Conservation (phyloP, 306 rosid genomes). For the Pyrus pyrifolia region DNA sequence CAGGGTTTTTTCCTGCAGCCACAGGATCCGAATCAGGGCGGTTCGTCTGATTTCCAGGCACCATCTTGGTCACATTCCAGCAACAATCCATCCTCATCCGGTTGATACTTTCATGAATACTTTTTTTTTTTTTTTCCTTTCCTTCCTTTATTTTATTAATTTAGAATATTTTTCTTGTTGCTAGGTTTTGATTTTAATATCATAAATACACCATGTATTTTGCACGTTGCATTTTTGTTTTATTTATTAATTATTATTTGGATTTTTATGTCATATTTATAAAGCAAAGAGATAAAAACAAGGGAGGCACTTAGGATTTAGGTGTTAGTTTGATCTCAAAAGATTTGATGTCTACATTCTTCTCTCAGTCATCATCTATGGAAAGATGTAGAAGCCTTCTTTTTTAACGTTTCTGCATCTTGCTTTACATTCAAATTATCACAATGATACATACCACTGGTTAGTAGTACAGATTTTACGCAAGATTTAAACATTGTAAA, state of each 20-base stretch:
- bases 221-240: not conserved
- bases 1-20: conserved; percentile 32
- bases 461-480: too few species aligned
- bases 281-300: not conserved
- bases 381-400: conserved; percentile 13
- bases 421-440: not conserved
- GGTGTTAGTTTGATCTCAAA: not conserved
- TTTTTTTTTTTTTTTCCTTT: not conserved
- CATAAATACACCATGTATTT: not conserved
- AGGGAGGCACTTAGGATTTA: not conserved
- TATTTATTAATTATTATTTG: not conserved
- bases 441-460: not conserved
- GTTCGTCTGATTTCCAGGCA: conserved; percentile 23
- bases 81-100: conserved; percentile 44
- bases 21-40: conserved; percentile 15
- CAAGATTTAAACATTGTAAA: not conserved
- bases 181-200: not conserved
- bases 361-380: not conserved
- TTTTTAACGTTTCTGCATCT: not conserved
- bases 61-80: conserved; percentile 59
- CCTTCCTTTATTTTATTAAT: conserved; percentile 3
- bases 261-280: not conserved
- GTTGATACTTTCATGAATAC: conserved; percentile 23
- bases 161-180: not conserved
- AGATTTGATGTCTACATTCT: conserved; percentile 12